Evolutionary conservation across 1,284 basidiomycete genomes (phyloP).

Genomic region (Peniophora sp.): DNA sequence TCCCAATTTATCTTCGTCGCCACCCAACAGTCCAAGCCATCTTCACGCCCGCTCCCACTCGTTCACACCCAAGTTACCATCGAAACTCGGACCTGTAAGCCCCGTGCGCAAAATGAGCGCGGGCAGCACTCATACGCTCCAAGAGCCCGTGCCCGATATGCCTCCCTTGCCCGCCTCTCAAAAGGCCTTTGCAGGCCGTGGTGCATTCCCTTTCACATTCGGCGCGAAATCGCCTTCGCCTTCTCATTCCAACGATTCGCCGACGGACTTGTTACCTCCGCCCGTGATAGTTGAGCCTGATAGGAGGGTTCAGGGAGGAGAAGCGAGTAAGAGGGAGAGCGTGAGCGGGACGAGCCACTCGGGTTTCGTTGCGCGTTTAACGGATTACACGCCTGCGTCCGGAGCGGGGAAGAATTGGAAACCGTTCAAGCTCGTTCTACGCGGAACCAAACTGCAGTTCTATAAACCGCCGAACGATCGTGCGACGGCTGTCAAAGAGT

Average conservation of each 20-base stretch:
- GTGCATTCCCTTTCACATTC: slow-evolving; percentile 27
- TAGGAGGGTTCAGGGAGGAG: slow-evolving; percentile 15
- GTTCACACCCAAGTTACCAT: slow-evolving; percentile 63
- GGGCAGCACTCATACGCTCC: slow-evolving; percentile 15
- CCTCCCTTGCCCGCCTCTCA: slow-evolving; percentile 1
- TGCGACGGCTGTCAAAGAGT: slow-evolving; percentile 50
- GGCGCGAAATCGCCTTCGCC: slow-evolving; percentile 5
- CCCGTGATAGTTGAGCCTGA: slow-evolving; percentile 40
- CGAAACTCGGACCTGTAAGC: slow-evolving; percentile 42
- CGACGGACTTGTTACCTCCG: slow-evolving; percentile 38
- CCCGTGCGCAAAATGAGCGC: slow-evolving; percentile 41
- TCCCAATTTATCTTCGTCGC: slow-evolving; percentile 17
- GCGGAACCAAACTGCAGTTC: slow-evolving; percentile 75
- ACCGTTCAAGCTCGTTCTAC: slow-evolving; percentile 71
- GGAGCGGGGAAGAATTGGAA: slow-evolving; percentile 66
- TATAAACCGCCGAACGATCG: slow-evolving; percentile 74
- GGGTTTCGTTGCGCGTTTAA: slow-evolving; percentile 68
- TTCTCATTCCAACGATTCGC: slow-evolving; percentile 4
- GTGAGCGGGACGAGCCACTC: slow-evolving; percentile 42
- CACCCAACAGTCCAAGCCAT: slow-evolving; percentile 24
- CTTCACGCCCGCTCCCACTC: slow-evolving; percentile 56
- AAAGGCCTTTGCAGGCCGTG: slow-evolving; percentile 16
- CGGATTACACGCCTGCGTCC: slow-evolving; percentile 35
- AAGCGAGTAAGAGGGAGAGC: slow-evolving; percentile 2
- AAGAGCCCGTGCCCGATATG: slow-evolving; percentile 9